These are phyloP conservation scores for Adansonia gregorii DNA, from an alignment of 441 rosid species.

Conservation along the genomic window DNA sequence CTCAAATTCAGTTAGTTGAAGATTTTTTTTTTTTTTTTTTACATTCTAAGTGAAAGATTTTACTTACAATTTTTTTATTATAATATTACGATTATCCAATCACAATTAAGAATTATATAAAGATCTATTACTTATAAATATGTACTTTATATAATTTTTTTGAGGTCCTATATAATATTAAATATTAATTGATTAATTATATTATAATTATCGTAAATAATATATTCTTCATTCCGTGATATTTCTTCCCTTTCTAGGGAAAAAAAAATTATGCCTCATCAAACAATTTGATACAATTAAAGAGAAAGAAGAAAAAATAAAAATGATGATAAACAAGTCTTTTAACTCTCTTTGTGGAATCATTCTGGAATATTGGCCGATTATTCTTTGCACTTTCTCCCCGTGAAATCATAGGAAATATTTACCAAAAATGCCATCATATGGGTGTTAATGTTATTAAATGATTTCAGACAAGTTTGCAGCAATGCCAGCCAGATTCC, in stretches of 20 bases:
- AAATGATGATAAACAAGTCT: neutral
- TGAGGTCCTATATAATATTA: too few species aligned
- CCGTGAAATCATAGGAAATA: neutral
- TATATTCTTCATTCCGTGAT: too few species aligned
- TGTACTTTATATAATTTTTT: too few species aligned
- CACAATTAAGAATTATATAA: too few species aligned
- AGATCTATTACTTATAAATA: too few species aligned
- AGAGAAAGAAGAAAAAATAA: neutral
- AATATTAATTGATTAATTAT: too few species aligned
- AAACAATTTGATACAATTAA: neutral
- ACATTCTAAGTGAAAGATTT: too few species aligned
- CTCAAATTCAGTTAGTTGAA: too few species aligned
- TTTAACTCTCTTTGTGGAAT: neutral
- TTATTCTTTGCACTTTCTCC: neutral
- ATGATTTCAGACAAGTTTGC: neutral
- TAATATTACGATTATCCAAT: too few species aligned
- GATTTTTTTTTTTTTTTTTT: too few species aligned
- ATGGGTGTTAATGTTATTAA: slow-evolving; percentile 2
- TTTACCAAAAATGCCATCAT: neutral
- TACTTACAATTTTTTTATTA: too few species aligned
- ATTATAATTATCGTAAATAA: too few species aligned
- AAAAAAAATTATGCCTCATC: neutral
- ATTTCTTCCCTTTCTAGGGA: neutral
- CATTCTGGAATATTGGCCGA: neutral
- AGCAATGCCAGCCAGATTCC: neutral